Conservation (phyloP, 2,329 filamentous ascomycete species). For the Ophiocordyceps australis region DNA sequence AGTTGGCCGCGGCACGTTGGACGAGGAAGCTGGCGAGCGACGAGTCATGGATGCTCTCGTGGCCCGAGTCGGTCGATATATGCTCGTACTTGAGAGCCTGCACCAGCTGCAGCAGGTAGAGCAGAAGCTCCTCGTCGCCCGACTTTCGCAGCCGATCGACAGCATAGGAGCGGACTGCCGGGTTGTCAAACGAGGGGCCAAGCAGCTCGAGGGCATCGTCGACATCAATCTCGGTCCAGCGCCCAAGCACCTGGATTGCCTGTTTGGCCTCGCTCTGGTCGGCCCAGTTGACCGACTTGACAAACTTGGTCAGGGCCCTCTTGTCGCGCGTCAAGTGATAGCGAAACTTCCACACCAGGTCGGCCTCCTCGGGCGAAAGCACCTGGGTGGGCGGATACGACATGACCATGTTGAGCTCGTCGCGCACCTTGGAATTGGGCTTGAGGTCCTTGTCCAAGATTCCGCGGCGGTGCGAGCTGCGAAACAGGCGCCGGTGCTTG, state of each 20-base stretch:
- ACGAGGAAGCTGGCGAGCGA: constrained; percentile 84
- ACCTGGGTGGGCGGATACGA: constrained; percentile 84
- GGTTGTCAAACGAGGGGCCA: constrained; percentile 80
- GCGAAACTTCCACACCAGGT: constrained; percentile 92
- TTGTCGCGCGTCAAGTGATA: constrained; percentile 92
- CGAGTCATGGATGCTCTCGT: constrained; percentile 52
- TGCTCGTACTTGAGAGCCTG: constrained; percentile 92
- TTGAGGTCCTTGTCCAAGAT: constrained; percentile 89
- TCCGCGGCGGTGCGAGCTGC: constrained; percentile 80
- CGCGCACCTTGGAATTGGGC: constrained; percentile 86
- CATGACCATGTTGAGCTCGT: constrained; percentile 83
- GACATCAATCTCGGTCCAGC: constrained; percentile 93
- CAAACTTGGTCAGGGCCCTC: constrained; percentile 82
- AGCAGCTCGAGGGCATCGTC: constrained; percentile 91
- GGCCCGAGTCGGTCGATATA: constrained; percentile 36
- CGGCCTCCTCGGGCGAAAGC: constrained; percentile 78
- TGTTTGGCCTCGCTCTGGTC: constrained; percentile 74
- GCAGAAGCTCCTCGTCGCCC: constrained; percentile 75
- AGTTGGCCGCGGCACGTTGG: constrained; percentile 69
- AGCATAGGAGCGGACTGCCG: constrained; percentile 77
- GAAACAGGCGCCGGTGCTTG: constrained; percentile 81
- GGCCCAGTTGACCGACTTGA: constrained; percentile 93
- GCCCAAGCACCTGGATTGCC: constrained; percentile 73
- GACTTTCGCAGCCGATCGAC: constrained; percentile 83
- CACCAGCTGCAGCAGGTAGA: constrained; percentile 87